Base-by-base conservation (phyloP, 2,329 filamentous ascomycete species). In the Verticillium nonalfalfae region DNA sequence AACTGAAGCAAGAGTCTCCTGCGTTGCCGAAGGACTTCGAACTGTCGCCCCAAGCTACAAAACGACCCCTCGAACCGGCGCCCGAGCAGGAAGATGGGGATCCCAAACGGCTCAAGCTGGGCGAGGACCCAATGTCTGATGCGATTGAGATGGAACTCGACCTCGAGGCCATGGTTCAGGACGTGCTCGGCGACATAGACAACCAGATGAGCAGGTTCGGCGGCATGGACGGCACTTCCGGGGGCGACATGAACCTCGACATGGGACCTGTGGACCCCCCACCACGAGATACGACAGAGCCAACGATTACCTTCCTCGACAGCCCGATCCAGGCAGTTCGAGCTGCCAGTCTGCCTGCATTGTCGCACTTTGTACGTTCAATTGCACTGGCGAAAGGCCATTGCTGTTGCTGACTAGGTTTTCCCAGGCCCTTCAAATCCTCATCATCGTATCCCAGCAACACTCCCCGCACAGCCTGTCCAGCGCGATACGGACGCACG, bases 281-380 rank as follows among this genome's bases (percentile, higher is more conserved):
- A 57, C 60, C 61, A 62, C 61, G 62, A 59, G 64, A 64, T 26
- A 57, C 67, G 14, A 63, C 70, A n/a, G 68, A 66, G 6, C 63
- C 70, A 9, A 68, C 68, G 33, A 63, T 72, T 10, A 67, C 69
- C 1, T 77, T 78, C 61, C 66, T 71, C 15, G 68, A 69, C 34
- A 74, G 77, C 35, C 76, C 76, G 26, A 64, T 72, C 34, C 73
- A 73, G 60, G 76, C 73, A 63, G 68, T 78, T 62, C 74, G 73
- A 63, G 70, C 72, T 50, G 71, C 72, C 60, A 78, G 72, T 59
- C 62, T 75, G 33, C 70, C 75, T 66, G 71, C 76, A 67, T 72
- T 79, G 34, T 75, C 74, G 11, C 78, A 76, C 64, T 64, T 78
- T 66, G 77, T 79, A 71, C 63, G 76, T 72, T 61, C 55, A 64